A percentile compares a stretch with the other conserved stretches of the same genome.
Conservation (phyloP, 2,329 filamentous ascomycete species). For the Chlorencoelia australis region DNA sequence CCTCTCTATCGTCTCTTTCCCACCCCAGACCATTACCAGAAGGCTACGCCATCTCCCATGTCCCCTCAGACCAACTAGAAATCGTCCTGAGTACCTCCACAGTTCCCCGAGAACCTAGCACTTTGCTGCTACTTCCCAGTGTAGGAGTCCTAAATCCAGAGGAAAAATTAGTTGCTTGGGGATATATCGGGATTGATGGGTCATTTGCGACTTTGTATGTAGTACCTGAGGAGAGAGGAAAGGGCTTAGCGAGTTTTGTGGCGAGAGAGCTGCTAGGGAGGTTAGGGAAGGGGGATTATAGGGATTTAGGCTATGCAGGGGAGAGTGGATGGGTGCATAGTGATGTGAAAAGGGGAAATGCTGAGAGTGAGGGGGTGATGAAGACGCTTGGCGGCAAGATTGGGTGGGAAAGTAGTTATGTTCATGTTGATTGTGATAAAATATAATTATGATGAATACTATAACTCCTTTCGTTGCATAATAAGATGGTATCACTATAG, state of each 20-base stretch:
- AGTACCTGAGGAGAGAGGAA: slow-evolving; percentile 18
- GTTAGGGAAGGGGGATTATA: slow-evolving; percentile 16
- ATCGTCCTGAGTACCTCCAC: slow-evolving; percentile 22
- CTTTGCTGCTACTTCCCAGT: slow-evolving; percentile 18
- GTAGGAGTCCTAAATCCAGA: slow-evolving; percentile 14
- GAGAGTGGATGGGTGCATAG: slow-evolving; percentile 23
- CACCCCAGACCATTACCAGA: slow-evolving; percentile 7
- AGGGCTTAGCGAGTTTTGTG: slow-evolving; percentile 20
- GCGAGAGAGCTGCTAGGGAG: slow-evolving; percentile 15
- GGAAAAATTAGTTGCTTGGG: slow-evolving; percentile 21
- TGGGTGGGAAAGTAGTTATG: slow-evolving; percentile 16
- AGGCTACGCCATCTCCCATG: slow-evolving; percentile 13
- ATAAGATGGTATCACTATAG: too few species aligned
- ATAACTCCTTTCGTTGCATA: too few species aligned
- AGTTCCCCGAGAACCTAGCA: slow-evolving; percentile 18
- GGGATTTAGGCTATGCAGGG: slow-evolving; percentile 20
- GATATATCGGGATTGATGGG: slow-evolving; percentile 22
- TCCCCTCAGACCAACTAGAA: slow-evolving; percentile 20
- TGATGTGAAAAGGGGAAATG: slow-evolving; percentile 24
- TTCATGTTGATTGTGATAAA: slow-evolving; percentile 20
- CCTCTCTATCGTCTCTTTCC: background rate
- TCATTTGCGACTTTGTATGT: slow-evolving; percentile 23
- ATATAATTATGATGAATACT: too few species aligned
- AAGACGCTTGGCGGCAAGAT: slow-evolving; percentile 13
- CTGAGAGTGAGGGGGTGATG: slow-evolving; percentile 25